phyloP scores from a whole-genome alignment of 2,329 filamentous ascomycete species.

The Phoma herbarum region DNA sequence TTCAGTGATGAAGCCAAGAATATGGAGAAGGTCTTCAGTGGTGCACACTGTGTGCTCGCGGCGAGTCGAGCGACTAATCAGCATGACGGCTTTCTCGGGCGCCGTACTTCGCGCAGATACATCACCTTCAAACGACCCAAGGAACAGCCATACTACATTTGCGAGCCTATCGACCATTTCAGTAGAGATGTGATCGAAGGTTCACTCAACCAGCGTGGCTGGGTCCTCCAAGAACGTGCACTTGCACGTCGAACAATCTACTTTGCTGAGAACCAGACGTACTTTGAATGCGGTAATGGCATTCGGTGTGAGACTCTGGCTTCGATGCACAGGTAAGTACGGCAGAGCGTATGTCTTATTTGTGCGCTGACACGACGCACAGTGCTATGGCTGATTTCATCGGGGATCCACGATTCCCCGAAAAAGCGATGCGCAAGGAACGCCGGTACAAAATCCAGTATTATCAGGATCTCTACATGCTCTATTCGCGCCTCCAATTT shows the following conservation, averaged over 20 bases:
- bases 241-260: slow-evolving; percentile 38
- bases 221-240: slow-evolving; percentile 40
- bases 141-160: slow-evolving; percentile 21
- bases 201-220: slow-evolving; percentile 28
- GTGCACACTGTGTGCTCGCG: slow-evolving; percentile 34
- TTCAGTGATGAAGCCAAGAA: slow-evolving; percentile 29
- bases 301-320: slow-evolving; percentile 31
- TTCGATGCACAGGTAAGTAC: slow-evolving; percentile 28
- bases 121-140: neutral
- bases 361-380: no score
- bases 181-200: slow-evolving; percentile 27
- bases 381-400: neutral
- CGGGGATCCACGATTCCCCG: neutral
- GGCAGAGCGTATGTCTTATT: no score
- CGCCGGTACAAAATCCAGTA: neutral
- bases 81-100: slow-evolving; percentile 24
- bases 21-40: slow-evolving; percentile 38
- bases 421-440: neutral
- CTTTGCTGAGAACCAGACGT: slow-evolving; percentile 36
- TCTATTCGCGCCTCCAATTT: slow-evolving; percentile 33
- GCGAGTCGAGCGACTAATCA: slow-evolving; percentile 27
- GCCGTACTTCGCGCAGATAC: neutral
- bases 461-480: slow-evolving; percentile 35
- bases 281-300: slow-evolving; percentile 39
- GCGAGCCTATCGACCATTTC: slow-evolving; percentile 34